phyloP scores from a whole-genome alignment of 108 stramenopile species.

The Phaeodactylum tricornutum region DNA sequence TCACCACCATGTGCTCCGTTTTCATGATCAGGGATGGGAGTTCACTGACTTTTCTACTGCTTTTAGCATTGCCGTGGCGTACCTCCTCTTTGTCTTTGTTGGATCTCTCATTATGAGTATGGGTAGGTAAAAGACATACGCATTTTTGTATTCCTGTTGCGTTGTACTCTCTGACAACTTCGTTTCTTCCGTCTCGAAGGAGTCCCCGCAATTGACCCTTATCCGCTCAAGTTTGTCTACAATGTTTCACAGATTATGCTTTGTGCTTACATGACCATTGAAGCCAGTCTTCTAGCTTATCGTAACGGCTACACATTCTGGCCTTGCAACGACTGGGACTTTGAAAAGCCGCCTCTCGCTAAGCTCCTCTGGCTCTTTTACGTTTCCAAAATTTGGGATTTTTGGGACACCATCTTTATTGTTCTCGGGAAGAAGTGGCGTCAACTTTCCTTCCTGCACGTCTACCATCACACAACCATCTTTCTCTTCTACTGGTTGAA shows the following conservation, averaged over 20 bases:
- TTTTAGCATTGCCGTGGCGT: slow-evolving; percentile 62
- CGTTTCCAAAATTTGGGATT: slow-evolving; percentile 96
- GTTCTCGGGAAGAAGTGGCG: slow-evolving; percentile 96
- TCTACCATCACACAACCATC: slow-evolving; percentile 99
- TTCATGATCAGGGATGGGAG: slow-evolving; percentile 74
- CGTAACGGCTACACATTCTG: slow-evolving; percentile 75
- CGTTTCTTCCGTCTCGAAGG: no score
- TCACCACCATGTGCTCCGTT: background rate
- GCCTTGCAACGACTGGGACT: slow-evolving; percentile 80
- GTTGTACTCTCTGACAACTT: no score
- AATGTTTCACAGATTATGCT: slow-evolving; percentile 97
- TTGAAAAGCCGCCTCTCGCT: slow-evolving; percentile 67
- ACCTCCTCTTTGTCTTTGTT: slow-evolving; percentile 75
- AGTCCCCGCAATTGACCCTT: slow-evolving; percentile 70
- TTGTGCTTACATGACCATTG: slow-evolving; percentile 98
- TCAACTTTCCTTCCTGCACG: slow-evolving; percentile 97
- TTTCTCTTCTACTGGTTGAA: slow-evolving; percentile 98
- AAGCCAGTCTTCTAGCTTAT: slow-evolving; percentile 84
- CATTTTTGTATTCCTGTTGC: no score
- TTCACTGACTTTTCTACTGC: slow-evolving; percentile 77
- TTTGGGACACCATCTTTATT: slow-evolving; percentile 99
- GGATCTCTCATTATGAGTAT: slow-evolving; percentile 62
- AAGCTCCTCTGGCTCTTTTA: slow-evolving; percentile 97
- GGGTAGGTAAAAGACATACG: no score
- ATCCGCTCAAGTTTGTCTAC: slow-evolving; percentile 94